phyloP scores from a whole-genome alignment of 2,329 filamentous ascomycete genomes.

The Xylaria arbuscula region DNA sequence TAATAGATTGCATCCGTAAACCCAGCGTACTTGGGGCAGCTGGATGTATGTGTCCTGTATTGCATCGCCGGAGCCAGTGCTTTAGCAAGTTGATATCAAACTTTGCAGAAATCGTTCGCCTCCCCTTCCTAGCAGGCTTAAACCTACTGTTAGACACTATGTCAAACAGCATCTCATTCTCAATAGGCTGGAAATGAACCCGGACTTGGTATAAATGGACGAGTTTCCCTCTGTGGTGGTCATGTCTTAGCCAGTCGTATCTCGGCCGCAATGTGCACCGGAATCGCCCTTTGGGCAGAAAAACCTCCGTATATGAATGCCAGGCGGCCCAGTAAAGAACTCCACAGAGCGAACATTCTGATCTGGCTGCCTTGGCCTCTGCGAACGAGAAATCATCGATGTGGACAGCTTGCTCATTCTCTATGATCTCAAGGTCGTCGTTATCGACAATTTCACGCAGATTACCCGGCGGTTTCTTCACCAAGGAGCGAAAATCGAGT shows the following conservation, averaged over 20 bases:
- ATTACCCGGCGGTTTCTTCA: not conserved
- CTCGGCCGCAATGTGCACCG: conserved; percentile 21
- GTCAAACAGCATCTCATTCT: conserved; percentile 14
- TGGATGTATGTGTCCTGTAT: conserved; percentile 20
- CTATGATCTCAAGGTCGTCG: conserved; percentile 1
- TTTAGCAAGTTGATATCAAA: conserved; percentile 1
- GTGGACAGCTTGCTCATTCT: conserved; percentile 14
- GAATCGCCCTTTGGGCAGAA: too few relatives aligned
- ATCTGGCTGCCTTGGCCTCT: conserved; percentile 1
- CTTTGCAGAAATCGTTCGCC: not conserved
- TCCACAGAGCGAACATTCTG: conserved; percentile 20
- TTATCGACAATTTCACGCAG: not conserved
- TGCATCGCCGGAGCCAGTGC: conserved; percentile 19
- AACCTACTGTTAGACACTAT: not conserved
- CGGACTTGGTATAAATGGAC: conserved; percentile 24
- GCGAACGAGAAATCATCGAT: conserved; percentile 19
- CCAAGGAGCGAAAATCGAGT: conserved; percentile 20
- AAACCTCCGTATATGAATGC: too few relatives aligned
- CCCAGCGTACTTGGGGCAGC: not conserved
- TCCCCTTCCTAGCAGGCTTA: not conserved
- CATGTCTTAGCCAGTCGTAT: conserved; percentile 14
- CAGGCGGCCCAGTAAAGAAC: not conserved
- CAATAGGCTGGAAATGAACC: conserved; percentile 26
- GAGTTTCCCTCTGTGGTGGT: not conserved
- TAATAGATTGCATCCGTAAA: conserved; percentile 19